Evolutionary conservation across 1,139 yeast genomes (phyloP).

Genomic region (Arxiozyma bovina): DNA sequence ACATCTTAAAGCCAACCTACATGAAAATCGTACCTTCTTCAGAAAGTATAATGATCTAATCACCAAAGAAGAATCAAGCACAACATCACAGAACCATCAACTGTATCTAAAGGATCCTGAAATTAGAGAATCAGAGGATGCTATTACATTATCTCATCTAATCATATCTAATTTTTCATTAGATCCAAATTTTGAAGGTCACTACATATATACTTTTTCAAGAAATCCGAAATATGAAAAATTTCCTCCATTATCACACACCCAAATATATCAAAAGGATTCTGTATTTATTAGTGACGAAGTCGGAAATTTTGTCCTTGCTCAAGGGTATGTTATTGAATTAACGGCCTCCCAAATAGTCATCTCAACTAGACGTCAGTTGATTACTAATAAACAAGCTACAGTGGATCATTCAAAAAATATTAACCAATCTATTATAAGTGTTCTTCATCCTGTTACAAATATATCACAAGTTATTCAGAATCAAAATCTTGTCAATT

Average conservation of each 20-base stretch:
- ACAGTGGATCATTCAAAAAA: not conserved
- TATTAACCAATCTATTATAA: conserved; percentile 6
- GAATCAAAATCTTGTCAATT: conserved; percentile 28
- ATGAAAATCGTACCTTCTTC: conserved; percentile 40
- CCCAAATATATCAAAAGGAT: conserved; percentile 47
- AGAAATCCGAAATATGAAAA: conserved; percentile 24
- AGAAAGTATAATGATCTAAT: conserved; percentile 65
- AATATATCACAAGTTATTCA: conserved; percentile 5
- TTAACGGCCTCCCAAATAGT: conserved; percentile 34
- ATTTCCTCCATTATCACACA: conserved; percentile 25
- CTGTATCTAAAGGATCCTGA: conserved; percentile 52
- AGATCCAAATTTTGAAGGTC: conserved; percentile 22
- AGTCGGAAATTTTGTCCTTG: conserved; percentile 64
- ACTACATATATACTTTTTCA: conserved; percentile 42
- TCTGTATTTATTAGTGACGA: conserved; percentile 71
- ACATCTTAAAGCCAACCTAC: conserved; percentile 38
- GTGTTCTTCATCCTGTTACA: conserved; percentile 12
- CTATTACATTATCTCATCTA: conserved; percentile 47
- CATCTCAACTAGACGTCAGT: conserved; percentile 44
- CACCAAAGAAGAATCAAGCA: conserved; percentile 63
- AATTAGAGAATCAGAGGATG: conserved; percentile 49
- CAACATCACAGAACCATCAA: conserved; percentile 47
- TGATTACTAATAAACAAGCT: conserved; percentile 31
- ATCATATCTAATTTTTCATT: conserved; percentile 33
- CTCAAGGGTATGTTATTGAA: conserved; percentile 48